Evolutionary conservation across 257 asterid genomes (phyloP).

Genomic region (Echites panduratus): DNA sequence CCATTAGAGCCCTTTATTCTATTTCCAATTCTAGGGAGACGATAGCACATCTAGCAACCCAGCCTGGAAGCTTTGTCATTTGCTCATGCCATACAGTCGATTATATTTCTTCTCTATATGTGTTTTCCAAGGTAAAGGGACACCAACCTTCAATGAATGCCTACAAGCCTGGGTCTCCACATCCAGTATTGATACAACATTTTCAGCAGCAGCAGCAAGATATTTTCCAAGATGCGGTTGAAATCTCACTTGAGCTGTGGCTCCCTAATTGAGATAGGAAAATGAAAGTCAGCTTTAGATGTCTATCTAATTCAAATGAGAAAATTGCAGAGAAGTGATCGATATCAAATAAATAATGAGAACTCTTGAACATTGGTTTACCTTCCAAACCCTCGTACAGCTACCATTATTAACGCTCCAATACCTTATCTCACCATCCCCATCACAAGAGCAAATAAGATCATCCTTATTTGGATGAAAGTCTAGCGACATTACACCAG

Average conservation of each 20-base stretch:
- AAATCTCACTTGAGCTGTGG: conserved; percentile 79
- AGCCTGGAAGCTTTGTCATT: neutral
- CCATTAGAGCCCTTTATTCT: neutral
- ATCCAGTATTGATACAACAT: conserved; percentile 78
- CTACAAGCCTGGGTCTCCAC: conserved; percentile 72
- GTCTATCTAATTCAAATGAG: no score
- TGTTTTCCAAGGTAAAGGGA: neutral
- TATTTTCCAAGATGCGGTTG: conserved; percentile 87
- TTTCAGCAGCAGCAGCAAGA: conserved; percentile 96
- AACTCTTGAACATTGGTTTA: conserved; percentile 5
- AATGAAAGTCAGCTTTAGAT: conserved; percentile 6
- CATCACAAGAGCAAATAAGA: conserved; percentile 88
- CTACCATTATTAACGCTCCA: conserved; percentile 81
- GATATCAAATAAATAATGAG: neutral
- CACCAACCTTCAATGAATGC: conserved; percentile 72
- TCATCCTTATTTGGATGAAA: conserved; percentile 95
- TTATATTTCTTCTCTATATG: no score
- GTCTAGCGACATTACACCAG: conserved; percentile 85
- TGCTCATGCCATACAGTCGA: neutral
- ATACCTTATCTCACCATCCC: conserved; percentile 88
- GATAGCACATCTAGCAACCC: neutral
- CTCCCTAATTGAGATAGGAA: conserved; percentile 56
- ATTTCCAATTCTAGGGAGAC: neutral
- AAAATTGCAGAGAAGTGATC: neutral
- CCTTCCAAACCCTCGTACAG: conserved; percentile 76